Evolutionary conservation across 2,329 filamentous ascomycete species (phyloP), one percentile per base, ranked within the genome.

Genomic region (Aspergillus latus): DNA sequence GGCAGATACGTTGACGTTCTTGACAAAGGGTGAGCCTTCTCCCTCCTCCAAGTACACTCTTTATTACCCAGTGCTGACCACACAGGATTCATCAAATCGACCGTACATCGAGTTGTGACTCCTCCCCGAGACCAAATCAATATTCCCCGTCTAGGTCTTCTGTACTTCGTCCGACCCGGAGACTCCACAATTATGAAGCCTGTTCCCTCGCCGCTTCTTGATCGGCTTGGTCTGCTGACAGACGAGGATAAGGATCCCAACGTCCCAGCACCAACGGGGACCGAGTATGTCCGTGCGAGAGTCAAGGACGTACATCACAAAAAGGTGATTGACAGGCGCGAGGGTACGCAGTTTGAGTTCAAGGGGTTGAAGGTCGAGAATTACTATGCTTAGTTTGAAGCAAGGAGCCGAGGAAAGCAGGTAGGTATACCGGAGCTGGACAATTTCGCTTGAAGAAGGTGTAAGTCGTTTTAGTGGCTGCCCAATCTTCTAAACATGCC

Each of bases 231-330:
- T 1, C 6, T 64, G 15, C 29, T 54, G 5, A 52, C 36, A 7
- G 58, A 60, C 13, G 58, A 57, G 15, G 51, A 59, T 5, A 57
- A 57, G 34, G 51, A 50, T 40, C 6, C 15, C 1, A 37, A 40
- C 7, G 64, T 62, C 36, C 68, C 69, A 4, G 71, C 72, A 1
- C 68, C 74, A 0, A 72, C 72, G 1, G 77, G 77, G 0, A 77
- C 74, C 1, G 76, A 79, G 43, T 80, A 79, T 54, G 76, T 79
- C 10, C 71, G 77, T 2, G 78, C 76, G 1, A 67, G 77, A 8
- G 77, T 79, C 26, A 77, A 73, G 64, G 76, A 79, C 60, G 76
- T 79, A 34, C 77, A 79, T 62, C 57, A 77, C 52, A 78, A 76
- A 67, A 74, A 70, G 5, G 75, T 80, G 4, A 40, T 78, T 37